Evolutionary conservation across 163 green algal genomes (phyloP).

Genomic region (Scenedesmus sp.): DNA sequence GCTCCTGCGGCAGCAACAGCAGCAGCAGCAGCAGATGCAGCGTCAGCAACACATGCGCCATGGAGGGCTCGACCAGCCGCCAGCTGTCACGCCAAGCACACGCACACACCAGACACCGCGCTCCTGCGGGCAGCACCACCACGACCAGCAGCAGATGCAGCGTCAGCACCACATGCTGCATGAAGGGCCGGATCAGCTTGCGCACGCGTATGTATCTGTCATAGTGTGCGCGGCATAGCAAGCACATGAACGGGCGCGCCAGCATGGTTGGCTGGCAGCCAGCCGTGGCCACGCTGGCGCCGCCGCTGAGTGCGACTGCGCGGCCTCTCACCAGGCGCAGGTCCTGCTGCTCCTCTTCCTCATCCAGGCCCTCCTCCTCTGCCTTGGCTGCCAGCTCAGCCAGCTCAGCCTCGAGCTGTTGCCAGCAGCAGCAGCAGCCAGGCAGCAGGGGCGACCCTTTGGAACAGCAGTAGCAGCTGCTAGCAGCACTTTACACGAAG

Average conservation of each 20-base stretch:
- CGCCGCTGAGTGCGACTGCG: background rate
- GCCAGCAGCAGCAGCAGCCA: background rate
- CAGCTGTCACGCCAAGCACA: no score
- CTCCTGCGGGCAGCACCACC: no score
- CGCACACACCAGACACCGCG: no score
- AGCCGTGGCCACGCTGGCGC: background rate
- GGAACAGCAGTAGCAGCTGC: background rate
- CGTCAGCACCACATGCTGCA: no score
- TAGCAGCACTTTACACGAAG: no score
- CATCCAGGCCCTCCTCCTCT: conserved; percentile 57
- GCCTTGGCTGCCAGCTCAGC: conserved; percentile 53
- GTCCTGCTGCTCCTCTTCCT: conserved; percentile 61
- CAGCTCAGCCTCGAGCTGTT: conserved; percentile 46
- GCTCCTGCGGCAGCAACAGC: conserved; percentile 19
- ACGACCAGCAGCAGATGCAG: background rate
- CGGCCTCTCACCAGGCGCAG: conserved; percentile 35
- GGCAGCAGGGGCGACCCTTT: no score
- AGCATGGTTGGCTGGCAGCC: no score
- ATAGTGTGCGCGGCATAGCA: no score
- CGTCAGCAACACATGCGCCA: background rate
- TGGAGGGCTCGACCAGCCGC: no score
- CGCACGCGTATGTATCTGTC: no score
- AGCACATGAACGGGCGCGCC: no score
- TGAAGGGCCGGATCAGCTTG: no score
- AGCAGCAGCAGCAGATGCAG: background rate